Conservation (phyloP, 1,284 basidiomycete species). For the Microbotryum lychnidis-dioicae region DNA sequence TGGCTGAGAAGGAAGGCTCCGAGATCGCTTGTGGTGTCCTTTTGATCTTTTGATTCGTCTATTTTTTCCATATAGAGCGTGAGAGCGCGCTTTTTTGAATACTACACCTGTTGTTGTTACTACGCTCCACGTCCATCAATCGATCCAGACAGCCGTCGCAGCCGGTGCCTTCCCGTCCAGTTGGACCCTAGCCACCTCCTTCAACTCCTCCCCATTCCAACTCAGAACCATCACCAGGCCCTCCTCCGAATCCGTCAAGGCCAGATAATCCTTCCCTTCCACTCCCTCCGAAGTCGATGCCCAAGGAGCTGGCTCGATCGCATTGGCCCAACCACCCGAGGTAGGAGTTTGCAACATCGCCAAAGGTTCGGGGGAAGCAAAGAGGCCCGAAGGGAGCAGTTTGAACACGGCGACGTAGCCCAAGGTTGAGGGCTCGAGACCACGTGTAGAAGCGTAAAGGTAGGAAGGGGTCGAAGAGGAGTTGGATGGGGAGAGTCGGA, state of each 20-base stretch:
- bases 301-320: conserved; percentile 38
- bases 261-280: conserved; percentile 34
- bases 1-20: too few species aligned
- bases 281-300: conserved; percentile 20
- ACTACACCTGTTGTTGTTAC: too few species aligned
- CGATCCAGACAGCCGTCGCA: conserved; percentile 34
- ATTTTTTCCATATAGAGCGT: too few species aligned
- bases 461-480: conserved; percentile 18
- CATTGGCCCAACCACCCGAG: conserved; percentile 44
- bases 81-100: too few species aligned
- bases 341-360: conserved; percentile 39
- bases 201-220: conserved; percentile 31
- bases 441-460: conserved; percentile 42
- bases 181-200: conserved; percentile 34
- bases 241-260: conserved; percentile 40
- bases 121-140: background rate
- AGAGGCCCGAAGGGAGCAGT: conserved; percentile 34
- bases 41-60: too few species aligned
- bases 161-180: conserved; percentile 30
- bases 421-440: conserved; percentile 36
- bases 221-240: conserved; percentile 39
- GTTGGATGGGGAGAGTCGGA: conserved; percentile 37
- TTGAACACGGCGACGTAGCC: conserved; percentile 41
- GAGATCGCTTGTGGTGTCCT: too few species aligned
- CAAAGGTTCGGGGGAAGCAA: conserved; percentile 26